phyloP scores from a whole-genome alignment of 495 filamentous ascomycete genomes.

The Neurospora intermedia region DNA sequence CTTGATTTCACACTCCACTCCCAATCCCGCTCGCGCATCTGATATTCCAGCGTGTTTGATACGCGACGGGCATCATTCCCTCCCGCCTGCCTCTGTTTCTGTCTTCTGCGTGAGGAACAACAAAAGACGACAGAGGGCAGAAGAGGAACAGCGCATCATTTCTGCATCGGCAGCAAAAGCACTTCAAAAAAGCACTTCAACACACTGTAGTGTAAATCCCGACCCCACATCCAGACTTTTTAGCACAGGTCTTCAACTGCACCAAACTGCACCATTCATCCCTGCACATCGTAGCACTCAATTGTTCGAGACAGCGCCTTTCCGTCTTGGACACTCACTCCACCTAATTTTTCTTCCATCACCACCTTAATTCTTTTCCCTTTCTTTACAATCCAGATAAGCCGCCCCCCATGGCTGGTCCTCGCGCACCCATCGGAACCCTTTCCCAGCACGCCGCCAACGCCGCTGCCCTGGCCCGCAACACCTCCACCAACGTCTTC shows the following conservation, averaged over 20 bases:
- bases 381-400: slow-evolving; percentile 5
- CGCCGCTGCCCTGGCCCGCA: slow-evolving; percentile 17
- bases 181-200: not conserved
- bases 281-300: not conserved
- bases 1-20: not conserved
- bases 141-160: not conserved
- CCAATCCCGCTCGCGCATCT: not conserved
- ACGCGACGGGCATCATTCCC: not conserved
- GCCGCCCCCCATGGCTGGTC: slow-evolving; percentile 20
- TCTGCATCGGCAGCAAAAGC: not conserved
- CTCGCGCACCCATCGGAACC: slow-evolving; percentile 22
- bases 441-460: slow-evolving; percentile 20
- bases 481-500: slow-evolving; percentile 10
- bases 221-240: not conserved
- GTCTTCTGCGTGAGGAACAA: not conserved
- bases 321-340: not conserved
- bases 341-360: not conserved
- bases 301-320: not conserved
- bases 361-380: not conserved
- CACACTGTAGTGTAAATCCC: not conserved
- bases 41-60: not conserved
- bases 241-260: not conserved
- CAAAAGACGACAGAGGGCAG: not conserved
- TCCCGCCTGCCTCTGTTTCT: not conserved
- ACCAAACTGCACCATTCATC: not conserved